These are phyloP conservation scores for Aspergillus panamensis DNA, from an alignment of 495 filamentous ascomycete genomes.

Conservation along the genomic window DNA sequence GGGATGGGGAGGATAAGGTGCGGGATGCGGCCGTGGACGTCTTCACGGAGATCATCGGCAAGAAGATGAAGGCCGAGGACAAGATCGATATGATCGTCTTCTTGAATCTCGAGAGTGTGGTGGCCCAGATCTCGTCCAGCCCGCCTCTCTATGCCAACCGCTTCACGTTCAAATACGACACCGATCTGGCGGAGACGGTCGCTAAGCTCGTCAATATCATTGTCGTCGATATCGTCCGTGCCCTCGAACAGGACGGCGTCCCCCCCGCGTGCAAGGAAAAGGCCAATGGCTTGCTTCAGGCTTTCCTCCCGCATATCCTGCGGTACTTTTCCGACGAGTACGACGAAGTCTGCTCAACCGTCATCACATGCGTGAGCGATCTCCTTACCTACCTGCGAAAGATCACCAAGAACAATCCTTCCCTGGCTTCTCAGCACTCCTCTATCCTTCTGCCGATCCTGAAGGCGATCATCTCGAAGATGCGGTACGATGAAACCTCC, in stretches of 20 bases:
- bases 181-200: slow-evolving; percentile 87
- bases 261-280: slow-evolving; percentile 51
- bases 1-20: slow-evolving; percentile 62
- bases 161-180: slow-evolving; percentile 82
- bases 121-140: slow-evolving; percentile 75
- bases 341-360: slow-evolving; percentile 92
- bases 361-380: slow-evolving; percentile 87
- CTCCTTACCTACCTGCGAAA: slow-evolving; percentile 84
- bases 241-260: slow-evolving; percentile 59
- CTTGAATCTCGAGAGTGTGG: slow-evolving; percentile 77
- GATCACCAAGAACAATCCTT: slow-evolving; percentile 56
- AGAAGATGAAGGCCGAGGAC: slow-evolving; percentile 93
- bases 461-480: slow-evolving; percentile 87
- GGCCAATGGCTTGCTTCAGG: slow-evolving; percentile 71
- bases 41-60: slow-evolving; percentile 90
- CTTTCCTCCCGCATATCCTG: slow-evolving; percentile 79
- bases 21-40: slow-evolving; percentile 86
- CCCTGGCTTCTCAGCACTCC: slow-evolving; percentile 63
- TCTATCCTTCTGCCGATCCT: slow-evolving; percentile 81
- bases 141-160: slow-evolving; percentile 72
- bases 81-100: slow-evolving; percentile 92
- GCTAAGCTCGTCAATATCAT: slow-evolving; percentile 94
- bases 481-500: slow-evolving; percentile 93
- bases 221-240: slow-evolving; percentile 77
- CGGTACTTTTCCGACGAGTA: slow-evolving; percentile 97